Evolutionary conservation across 2,329 filamentous ascomycete genomes (phyloP).

Genomic region (Septoria linicola): DNA sequence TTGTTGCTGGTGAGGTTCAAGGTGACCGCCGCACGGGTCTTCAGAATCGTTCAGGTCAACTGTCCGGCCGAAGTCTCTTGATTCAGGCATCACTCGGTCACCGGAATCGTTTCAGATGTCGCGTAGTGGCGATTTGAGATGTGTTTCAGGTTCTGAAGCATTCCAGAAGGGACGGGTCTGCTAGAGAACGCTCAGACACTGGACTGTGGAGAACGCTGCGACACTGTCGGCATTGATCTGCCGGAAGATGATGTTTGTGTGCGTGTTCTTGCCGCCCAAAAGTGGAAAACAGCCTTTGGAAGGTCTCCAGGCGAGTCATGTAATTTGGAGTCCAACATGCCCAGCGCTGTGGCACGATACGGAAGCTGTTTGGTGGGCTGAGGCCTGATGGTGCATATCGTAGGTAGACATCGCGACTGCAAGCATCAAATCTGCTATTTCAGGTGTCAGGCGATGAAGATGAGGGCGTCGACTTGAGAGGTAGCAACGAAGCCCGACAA

Average conservation of each 20-base stretch:
- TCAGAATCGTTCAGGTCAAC: background rate
- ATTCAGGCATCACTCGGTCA: slow-evolving; percentile 2
- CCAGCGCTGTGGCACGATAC: background rate
- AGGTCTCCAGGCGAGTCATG: too few relatives aligned
- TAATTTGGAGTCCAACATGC: background rate
- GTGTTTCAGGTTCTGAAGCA: slow-evolving; percentile 6
- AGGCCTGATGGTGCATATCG: background rate
- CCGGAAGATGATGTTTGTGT: background rate
- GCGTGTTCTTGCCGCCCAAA: background rate
- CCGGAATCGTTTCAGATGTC: slow-evolving; percentile 9
- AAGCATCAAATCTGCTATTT: background rate
- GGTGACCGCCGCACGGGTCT: background rate
- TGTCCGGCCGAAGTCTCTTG: background rate
- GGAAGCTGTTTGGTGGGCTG: background rate
- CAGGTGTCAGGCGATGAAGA: background rate
- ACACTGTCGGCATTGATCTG: background rate
- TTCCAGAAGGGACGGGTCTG: background rate
- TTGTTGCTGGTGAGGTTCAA: background rate
- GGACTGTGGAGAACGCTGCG: slow-evolving; percentile 1
- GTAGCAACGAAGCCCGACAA: background rate
- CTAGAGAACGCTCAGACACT: background rate
- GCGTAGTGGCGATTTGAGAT: background rate
- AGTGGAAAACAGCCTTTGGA: background rate
- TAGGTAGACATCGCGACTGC: background rate
- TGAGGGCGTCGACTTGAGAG: background rate